Evolutionary conservation across 164 flowering plant species (phyloP).

Genomic region (Vitis riparia): DNA sequence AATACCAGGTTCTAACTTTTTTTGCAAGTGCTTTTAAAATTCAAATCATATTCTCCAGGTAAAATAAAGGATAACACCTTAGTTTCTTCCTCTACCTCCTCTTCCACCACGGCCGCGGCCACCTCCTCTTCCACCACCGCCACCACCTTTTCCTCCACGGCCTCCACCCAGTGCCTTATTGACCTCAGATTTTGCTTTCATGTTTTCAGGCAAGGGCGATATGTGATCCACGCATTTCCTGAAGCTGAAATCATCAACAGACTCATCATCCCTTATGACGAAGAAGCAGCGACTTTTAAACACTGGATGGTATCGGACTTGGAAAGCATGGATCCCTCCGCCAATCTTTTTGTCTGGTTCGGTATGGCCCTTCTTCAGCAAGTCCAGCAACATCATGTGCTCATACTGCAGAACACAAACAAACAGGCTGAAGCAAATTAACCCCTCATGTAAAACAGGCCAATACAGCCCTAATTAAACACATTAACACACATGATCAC

Average conservation of each 20-base stretch:
- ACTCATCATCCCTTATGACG: conserved; percentile 62
- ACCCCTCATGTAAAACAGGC: background rate
- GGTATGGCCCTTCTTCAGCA: conserved; percentile 77
- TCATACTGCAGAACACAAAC: conserved; percentile 63
- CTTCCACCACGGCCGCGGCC: conserved; percentile 41
- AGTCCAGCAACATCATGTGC: conserved; percentile 60
- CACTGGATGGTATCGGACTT: conserved; percentile 74
- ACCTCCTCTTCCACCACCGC: conserved; percentile 40
- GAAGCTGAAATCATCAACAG: conserved; percentile 90
- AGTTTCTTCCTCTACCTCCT: conserved; percentile 45
- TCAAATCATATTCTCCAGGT: background rate
- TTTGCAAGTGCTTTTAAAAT: background rate
- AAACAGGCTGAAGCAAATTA: background rate
- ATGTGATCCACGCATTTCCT: conserved; percentile 93
- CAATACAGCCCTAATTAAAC: no score
- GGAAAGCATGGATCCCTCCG: conserved; percentile 62
- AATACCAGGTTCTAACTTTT: background rate
- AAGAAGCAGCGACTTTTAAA: conserved; percentile 89
- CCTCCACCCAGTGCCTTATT: conserved; percentile 48
- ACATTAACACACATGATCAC: background rate
- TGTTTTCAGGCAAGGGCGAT: conserved; percentile 79
- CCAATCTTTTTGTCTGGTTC: conserved; percentile 85
- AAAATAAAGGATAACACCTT: background rate
- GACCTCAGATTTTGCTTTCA: conserved; percentile 54
- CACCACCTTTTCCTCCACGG: conserved; percentile 31